A percentile compares a stretch with the other conserved stretches of the same genome.
phyloP scores from a whole-genome alignment of 495 filamentous ascomycete genomes.

The Niebla homalea region DNA sequence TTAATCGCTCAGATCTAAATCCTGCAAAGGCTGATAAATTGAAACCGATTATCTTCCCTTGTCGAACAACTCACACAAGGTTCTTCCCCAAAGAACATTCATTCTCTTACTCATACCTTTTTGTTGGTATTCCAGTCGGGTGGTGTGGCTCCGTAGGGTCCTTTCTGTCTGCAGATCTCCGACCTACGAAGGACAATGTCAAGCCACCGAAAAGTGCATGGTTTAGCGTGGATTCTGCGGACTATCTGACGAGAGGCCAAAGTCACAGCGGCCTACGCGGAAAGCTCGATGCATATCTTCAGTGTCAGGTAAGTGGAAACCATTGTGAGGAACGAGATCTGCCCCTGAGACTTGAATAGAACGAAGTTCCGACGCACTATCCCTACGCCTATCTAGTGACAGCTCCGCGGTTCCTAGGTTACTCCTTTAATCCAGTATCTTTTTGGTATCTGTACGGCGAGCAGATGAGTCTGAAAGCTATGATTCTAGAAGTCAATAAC shows the following conservation, averaged over 20 bases:
- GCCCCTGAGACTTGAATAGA: conserved; percentile 3
- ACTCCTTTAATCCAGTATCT: conserved; percentile 63
- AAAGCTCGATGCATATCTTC: conserved; percentile 47
- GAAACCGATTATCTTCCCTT: conserved; percentile 41
- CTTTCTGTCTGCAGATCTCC: conserved; percentile 38
- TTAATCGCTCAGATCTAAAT: not conserved
- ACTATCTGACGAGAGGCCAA: conserved; percentile 43
- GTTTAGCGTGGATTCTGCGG: conserved; percentile 43
- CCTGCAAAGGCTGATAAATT: not conserved
- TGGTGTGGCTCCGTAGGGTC: conserved; percentile 39
- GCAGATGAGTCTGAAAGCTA: conserved; percentile 42
- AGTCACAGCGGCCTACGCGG: conserved; percentile 33
- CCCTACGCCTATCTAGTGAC: conserved; percentile 57
- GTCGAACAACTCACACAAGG: conserved; percentile 45
- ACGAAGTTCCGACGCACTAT: conserved; percentile 13
- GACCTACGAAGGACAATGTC: not conserved
- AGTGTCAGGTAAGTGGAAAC: conserved; percentile 15
- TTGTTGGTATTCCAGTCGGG: conserved; percentile 52
- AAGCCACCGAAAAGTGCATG: conserved; percentile 24
- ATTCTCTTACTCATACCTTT: conserved; percentile 54
- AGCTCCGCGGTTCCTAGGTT: conserved; percentile 54
- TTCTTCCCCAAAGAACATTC: conserved; percentile 48
- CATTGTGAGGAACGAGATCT: not conserved
- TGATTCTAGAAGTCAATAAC: conserved; percentile 69
- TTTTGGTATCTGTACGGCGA: conserved; percentile 68